These are phyloP conservation scores for Aspergillus homomorphus DNA, from an alignment of 495 filamentous ascomycete species.

Conservation along the genomic window DNA sequence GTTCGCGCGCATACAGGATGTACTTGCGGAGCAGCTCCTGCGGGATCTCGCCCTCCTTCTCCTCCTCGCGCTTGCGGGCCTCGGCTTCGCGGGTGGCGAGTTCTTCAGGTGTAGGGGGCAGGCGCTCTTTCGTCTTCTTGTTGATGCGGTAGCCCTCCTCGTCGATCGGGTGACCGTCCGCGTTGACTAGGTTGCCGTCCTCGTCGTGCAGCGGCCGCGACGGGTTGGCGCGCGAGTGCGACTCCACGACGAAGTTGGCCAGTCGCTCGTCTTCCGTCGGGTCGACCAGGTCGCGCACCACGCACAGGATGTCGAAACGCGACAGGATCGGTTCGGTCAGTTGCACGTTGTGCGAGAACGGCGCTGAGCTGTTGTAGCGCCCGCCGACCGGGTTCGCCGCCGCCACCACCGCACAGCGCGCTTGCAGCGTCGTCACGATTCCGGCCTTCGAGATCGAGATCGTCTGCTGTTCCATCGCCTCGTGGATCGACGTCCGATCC, in stretches of 20 bases:
- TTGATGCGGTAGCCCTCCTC: constrained; percentile 46
- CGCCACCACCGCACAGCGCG: constrained; percentile 95
- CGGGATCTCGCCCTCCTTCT: constrained; percentile 75
- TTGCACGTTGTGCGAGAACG: constrained; percentile 93
- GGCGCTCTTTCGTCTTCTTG: constrained; percentile 28
- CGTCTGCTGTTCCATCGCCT: constrained; percentile 99
- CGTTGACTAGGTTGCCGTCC: constrained; percentile 59
- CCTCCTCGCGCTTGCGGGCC: constrained; percentile 48
- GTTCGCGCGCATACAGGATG: constrained; percentile 92
- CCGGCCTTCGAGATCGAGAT: constrained; percentile 99
- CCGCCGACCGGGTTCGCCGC: constrained; percentile 96
- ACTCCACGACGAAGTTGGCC: constrained; percentile 91
- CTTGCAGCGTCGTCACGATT: constrained; percentile 96
- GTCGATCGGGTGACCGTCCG: constrained; percentile 51
- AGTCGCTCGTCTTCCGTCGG: constrained; percentile 92
- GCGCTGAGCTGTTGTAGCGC: constrained; percentile 93
- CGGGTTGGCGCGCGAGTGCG: constrained; percentile 87
- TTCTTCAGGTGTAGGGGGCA: constrained; percentile 37
- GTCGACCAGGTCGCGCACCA: constrained; percentile 97
- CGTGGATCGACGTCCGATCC: constrained; percentile 96
- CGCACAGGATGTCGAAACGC: constrained; percentile 97
- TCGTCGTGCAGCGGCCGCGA: constrained; percentile 50
- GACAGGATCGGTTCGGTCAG: constrained; percentile 96
- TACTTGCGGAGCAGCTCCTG: constrained; percentile 95
- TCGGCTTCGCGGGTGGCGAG: constrained; percentile 33